Base-by-base conservation (phyloP, 139 green algal genomes). In the Coelastrella sp. region DNA sequence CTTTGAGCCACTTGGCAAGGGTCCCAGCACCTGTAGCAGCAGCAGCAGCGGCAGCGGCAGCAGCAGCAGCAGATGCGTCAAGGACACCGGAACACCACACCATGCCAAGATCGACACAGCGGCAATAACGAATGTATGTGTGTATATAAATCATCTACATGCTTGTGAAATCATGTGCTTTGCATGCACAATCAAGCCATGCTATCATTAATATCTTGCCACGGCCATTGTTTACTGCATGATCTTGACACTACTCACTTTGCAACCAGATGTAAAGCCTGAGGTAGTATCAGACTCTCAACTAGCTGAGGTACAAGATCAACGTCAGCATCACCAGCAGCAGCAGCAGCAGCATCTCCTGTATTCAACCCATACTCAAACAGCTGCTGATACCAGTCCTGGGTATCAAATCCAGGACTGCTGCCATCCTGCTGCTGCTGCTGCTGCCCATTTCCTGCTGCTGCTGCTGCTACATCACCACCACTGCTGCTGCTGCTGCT, bases 261-360 rank as follows among this genome's bases (percentile, higher is more conserved):
- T 23, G 63, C 66, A 15, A 95, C 59, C 43, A 89, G 81, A 40
- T 94, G 83, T 38, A 85, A 27, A 17, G 94, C 91, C 50, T 92
- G 72, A n/a, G 96, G 96, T 85, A 98, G 84, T 74, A 98, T 92
- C 76, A 98, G 79, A 71, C 94, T 90, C 79, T 89, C 83, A 27
- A 97, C 91, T 57, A 98, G 88, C 84, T 91, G 88, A 4, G 94
- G 96, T 41, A 98, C 87, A 74, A 98, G 88, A 50, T 97, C 91
- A 27, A 63, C 67, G 45, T 98, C 95, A 2, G 89, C 85, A 85
- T 98, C 95, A 77, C 94, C 88, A 2, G 87, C 84, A 43, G 73
- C 81, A 38, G 83, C 53, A 25, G 67, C 79, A 6, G 82, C 78
- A 40, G 34, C 27, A 40, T 53, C 59, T 63, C 85, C 86, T 5